Base-by-base conservation (phyloP, 345 rosid species). In the Salix suchowensis region DNA sequence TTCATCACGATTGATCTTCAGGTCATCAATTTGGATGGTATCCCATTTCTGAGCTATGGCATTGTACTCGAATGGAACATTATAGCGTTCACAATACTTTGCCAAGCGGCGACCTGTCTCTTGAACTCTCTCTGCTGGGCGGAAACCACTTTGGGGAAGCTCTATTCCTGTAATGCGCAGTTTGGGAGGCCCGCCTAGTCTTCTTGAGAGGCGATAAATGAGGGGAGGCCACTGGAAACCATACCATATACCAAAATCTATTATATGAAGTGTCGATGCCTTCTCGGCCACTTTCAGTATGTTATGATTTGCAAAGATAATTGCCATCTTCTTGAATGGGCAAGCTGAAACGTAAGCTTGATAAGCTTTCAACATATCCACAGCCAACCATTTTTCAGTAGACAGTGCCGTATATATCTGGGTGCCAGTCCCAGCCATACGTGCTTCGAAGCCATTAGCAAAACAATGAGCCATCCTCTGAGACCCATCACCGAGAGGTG, bases 391-490 rank as follows among this genome's bases (percentile, higher is more conserved):
- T 60, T 74, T 74, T 39, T 69, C 62, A 14, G 15, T 19, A 26
- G 82, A 79, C 50, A 79, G 16, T 7, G 74, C 78, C 37, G 78
- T 70, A 26, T 74, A 74, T 19, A 74, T 74, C 54, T 79, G 82
- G 40, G 78, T 50, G 48, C 82, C 82, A 5, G 82, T 79, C 40
- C 82, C 82, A 18, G 74, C 93, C 77, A 92, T 75, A 76, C 98
- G 86, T 5, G 97, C 97, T 82, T 96, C 97, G 0, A 96, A 95
- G 48, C 87, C 92, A 81, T 86, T 83, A 11, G 96, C 98, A 21
- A 96, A 89, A 86, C 88, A 91, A 78, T 90, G 89, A 79, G 98
- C 94, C 75, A 96, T 62, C 58, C 99, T 94, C 81, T 93, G 98
- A 72, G 86, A 89, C n/a, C 92, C 99, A 70, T 92, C 98, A 74